A percentile compares a stretch with the other conserved stretches of the same genome.
These are phyloP conservation scores for Chenopodium album DNA, from an alignment of 148 eudicot genomes.

Conservation along the genomic window DNA sequence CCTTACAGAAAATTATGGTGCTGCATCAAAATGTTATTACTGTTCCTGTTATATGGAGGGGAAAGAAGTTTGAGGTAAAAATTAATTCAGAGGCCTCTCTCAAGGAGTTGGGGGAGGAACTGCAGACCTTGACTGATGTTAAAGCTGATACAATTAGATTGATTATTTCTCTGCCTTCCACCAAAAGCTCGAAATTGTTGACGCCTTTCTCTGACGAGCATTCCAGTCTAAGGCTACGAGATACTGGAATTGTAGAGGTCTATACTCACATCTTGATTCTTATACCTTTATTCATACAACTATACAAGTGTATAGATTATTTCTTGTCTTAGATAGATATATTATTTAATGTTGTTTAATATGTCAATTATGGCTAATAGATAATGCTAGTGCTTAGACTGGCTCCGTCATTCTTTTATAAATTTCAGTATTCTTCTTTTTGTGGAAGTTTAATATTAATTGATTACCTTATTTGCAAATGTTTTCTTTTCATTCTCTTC, in stretches of 20 bases:
- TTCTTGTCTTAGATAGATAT: not conserved
- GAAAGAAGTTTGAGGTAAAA: constrained; percentile 49
- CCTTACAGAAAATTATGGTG: constrained; percentile 53
- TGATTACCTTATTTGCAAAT: too few species aligned
- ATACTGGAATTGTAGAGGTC: constrained; percentile 55
- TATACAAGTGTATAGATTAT: not conserved
- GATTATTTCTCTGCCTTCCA: constrained; percentile 56
- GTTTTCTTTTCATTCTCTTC: too few species aligned
- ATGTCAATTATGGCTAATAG: not conserved
- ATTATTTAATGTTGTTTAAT: not conserved
- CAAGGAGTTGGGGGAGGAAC: constrained; percentile 58
- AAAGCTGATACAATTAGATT: constrained; percentile 66
- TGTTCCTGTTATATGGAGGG: constrained; percentile 68
- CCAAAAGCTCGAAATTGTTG: constrained; percentile 50
- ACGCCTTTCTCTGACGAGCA: constrained; percentile 75
- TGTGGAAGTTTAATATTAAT: too few species aligned
- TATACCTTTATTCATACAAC: not conserved
- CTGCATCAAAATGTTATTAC: constrained; percentile 30
- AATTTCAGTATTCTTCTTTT: too few species aligned
- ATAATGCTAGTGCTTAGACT: not conserved
- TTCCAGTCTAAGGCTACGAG: constrained; percentile 47
- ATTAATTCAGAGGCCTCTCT: constrained; percentile 53
- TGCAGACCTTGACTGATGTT: constrained; percentile 64
- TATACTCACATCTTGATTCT: not conserved
- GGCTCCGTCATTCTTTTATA: not conserved